Conservation (phyloP, 108 stramenopile species). For the Nitzschia palea region DNA sequence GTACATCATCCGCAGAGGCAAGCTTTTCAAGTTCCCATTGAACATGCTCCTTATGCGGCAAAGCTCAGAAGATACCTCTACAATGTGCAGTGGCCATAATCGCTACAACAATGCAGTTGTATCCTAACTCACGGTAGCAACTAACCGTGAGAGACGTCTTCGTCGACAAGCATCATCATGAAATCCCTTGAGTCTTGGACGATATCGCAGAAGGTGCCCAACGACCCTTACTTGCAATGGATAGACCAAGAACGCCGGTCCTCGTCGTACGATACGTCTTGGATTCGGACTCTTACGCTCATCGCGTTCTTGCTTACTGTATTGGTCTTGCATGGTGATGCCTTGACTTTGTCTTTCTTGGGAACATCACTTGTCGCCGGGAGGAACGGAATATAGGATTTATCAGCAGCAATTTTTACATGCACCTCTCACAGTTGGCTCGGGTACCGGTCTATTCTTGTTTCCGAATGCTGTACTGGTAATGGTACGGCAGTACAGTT, state of each 20-base stretch:
- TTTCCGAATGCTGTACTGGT: conserved; percentile 60
- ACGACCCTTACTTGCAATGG: conserved; percentile 2
- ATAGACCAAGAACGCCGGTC: too few relatives aligned
- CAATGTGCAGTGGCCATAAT: not conserved
- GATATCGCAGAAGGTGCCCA: not conserved
- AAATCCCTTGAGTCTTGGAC: not conserved
- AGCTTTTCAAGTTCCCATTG: not conserved
- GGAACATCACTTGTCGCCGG: conserved; percentile 9
- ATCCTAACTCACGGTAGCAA: not conserved
- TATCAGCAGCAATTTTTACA: conserved; percentile 15
- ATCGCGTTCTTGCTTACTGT: too few relatives aligned
- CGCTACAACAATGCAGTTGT: not conserved
- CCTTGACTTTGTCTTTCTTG: conserved; percentile 9
- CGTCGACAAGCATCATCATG: not conserved
- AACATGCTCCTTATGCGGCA: conserved; percentile 4
- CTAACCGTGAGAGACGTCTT: conserved; percentile 1
- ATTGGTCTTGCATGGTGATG: conserved; percentile 25
- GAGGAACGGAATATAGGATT: conserved; percentile 17
- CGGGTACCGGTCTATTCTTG: conserved; percentile 17
- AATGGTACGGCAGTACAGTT: conserved; percentile 69
- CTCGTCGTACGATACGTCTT: too few relatives aligned
- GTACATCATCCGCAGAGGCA: not conserved
- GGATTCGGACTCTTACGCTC: too few relatives aligned
- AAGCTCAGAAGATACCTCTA: not conserved
- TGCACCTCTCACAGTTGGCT: not conserved